Evolutionary conservation across 352 stramenopile species (phyloP), one percentile per base, ranked within the genome.

Genomic region (Phytophthora rubi): DNA sequence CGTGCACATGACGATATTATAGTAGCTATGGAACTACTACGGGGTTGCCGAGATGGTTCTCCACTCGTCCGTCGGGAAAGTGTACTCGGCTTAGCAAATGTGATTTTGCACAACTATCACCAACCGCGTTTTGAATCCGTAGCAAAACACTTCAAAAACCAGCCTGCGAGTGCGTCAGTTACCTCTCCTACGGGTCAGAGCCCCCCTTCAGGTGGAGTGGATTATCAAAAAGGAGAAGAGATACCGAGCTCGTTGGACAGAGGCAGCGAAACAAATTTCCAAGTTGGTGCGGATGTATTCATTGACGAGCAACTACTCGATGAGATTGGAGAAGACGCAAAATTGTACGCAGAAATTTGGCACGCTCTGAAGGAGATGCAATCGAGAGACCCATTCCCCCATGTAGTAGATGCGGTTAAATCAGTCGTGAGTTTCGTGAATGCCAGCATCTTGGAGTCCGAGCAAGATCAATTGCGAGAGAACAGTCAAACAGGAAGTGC

Each of bases 331-430:
- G 76, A 91, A 32, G 80, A 83, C 47, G 81, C 91, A n/a, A 86
- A 92, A 56, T 85, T 92, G 62, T 97, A 98, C 64, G 75, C 81
- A 57, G 64, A 88, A 53, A 88, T 98, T 35, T 98, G 93, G 94
- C 79, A 89, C 35, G 73, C 76, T 42, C 70, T 98, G 21, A 88
- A 93, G 55, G 80, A 85, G 37, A 81, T 98, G 44, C 90, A 98
- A 67, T 88, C 92, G 4, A 80, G 78, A 37, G 95, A 99, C 62
- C 85, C 93, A 6, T 97, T 98, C 63, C 89, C 90, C 12, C 70
- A 80, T 70, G 95, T 82, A 33, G 81, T 70, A 21, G 81, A 68
- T 65, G 86, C 62, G 55, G 91, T 74, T 68, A 91, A 91, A 70
- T 64, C 76, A 33, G 83, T 93, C 35, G 81, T 93, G 2, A 86